These are phyloP conservation scores for Knoxia roxburghii DNA, from an alignment of 257 asterid genomes.

Conservation along the genomic window DNA sequence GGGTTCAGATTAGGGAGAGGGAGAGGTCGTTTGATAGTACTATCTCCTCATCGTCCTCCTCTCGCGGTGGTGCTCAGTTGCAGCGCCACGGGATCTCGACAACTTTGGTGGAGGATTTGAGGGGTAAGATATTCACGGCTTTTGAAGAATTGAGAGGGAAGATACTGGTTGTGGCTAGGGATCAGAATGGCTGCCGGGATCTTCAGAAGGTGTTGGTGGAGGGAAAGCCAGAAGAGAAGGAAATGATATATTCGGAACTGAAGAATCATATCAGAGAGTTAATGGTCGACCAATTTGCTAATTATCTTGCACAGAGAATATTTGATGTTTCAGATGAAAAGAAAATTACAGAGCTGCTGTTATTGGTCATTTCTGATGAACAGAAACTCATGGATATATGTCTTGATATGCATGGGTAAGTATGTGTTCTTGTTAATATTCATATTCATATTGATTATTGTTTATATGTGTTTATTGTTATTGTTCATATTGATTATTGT, in stretches of 20 bases:
- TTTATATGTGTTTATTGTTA: not conserved
- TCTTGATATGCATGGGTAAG: constrained; percentile 40
- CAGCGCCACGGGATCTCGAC: too few species aligned
- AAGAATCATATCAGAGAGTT: constrained; percentile 37
- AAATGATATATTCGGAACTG: constrained; percentile 38
- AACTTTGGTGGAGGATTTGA: constrained; percentile 18
- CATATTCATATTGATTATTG: too few species aligned
- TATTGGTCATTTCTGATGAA: constrained; percentile 9
- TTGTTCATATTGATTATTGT: too few species aligned
- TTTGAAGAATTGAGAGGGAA: constrained; percentile 35
- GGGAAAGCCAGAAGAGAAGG: constrained; percentile 31
- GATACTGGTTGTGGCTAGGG: constrained; percentile 29
- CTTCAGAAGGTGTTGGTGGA: constrained; percentile 43
- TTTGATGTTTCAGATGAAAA: constrained; percentile 29
- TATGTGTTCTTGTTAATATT: not conserved
- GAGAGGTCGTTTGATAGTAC: constrained; percentile 6
- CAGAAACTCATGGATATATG: constrained; percentile 33
- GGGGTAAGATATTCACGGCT: constrained; percentile 26
- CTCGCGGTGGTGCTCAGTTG: too few species aligned
- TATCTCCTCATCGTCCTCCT: not conserved
- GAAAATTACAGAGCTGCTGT: constrained; percentile 32
- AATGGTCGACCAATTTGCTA: constrained; percentile 49
- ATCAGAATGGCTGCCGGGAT: constrained; percentile 40
- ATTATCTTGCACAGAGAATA: constrained; percentile 37
- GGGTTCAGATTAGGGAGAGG: not conserved